phyloP scores from a whole-genome alignment of 805 yeast species.

The Zygoascus biomembranicola region DNA sequence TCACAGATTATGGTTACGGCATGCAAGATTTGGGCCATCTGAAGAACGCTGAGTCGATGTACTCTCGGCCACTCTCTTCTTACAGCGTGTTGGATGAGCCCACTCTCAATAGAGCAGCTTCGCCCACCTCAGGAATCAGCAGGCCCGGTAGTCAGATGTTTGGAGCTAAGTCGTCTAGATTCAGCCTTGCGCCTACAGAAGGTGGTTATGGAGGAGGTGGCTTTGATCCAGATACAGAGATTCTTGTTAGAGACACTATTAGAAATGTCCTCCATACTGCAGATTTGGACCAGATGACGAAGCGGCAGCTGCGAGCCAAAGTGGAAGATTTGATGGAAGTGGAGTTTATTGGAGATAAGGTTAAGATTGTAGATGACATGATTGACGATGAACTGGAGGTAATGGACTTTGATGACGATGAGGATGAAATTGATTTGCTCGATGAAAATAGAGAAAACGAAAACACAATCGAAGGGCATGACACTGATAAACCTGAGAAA shows the following conservation, averaged over 20 bases:
- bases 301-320: conserved; percentile 27
- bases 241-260: conserved; percentile 16
- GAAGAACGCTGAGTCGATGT: conserved; percentile 10
- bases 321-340: conserved; percentile 31
- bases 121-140: conserved; percentile 10
- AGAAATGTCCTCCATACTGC: conserved; percentile 25
- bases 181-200: conserved; percentile 12
- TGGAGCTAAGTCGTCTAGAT: conserved; percentile 4
- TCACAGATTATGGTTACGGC: conserved; percentile 20
- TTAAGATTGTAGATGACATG: conserved; percentile 25
- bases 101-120: conserved; percentile 4
- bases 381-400: conserved; percentile 29
- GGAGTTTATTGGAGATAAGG: conserved; percentile 24
- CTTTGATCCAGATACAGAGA: neutral
- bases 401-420: conserved; percentile 11
- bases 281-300: conserved; percentile 30
- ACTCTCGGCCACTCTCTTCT: conserved; percentile 13
- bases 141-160: conserved; percentile 2
- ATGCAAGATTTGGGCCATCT: conserved; percentile 18
- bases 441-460: neutral
- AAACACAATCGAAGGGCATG: neutral
- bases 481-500: neutral
- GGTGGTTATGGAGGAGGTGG: conserved; percentile 6
- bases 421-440: neutral
- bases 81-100: conserved; percentile 3